Evolutionary conservation across 495 filamentous ascomycete genomes (phyloP), one percentile per base, ranked within the genome.

Genomic region (Aspergillus indologenus): DNA sequence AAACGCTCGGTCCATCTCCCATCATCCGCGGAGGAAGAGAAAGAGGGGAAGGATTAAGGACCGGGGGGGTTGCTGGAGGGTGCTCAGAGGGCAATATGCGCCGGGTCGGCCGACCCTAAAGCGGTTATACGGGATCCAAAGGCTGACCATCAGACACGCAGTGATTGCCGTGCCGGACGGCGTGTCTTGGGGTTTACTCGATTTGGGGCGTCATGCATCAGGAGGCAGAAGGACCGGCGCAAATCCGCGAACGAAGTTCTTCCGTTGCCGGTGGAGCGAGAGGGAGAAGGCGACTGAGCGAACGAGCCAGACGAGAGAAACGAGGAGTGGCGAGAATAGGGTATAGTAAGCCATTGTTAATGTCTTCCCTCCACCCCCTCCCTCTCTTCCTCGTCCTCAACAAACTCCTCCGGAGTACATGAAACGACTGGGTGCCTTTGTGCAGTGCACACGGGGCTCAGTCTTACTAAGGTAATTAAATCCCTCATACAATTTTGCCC

Each of bases 401-500:
- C 34, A 11, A 40, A 40, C 34, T 40, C 34, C 34, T 40, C 5
- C 34, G 34, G 34, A 40, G 6, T 40, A 15, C 5, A 40, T 14
- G 34, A 40, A 14, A 40, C 12, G 34, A 40, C 34, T 11, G 34
- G 12, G 34, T 40, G 34, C 34, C 12, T 40, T 40, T 15, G 5
- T 7, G 34, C 12, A 14, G 34, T 40, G 34, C 12, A 40, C 34
- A 40, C 34, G 34, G 34, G 34, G 34, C 34, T 40, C 12, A 40
- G 34, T 40, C 34, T 40, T 40, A 40, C 34, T 40, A 11, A 40
- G 34, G 34, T 7, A 19, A 61, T 57, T 55, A 61, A 65, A 65
- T 65, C 55, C 63, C 59, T 61, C 63, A 65, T 65, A 62, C 52
- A 65, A 60, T 54, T 40, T 40, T 7, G 8, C 7, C 23, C 18